Base-by-base conservation (phyloP, 73 alveolate species). In the Paramecium tetraurelia region DNA sequence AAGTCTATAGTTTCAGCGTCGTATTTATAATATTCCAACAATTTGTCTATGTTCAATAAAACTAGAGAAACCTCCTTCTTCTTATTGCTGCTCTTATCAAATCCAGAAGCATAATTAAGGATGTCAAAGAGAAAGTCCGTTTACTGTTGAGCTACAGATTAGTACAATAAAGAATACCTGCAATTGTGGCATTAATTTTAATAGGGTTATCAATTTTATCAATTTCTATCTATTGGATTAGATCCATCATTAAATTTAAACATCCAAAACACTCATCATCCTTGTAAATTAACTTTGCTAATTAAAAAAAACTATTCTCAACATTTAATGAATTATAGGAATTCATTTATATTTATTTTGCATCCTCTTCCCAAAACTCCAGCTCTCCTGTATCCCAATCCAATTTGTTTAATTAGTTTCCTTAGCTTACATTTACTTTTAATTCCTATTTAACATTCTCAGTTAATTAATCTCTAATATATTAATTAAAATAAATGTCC, bases 1-100 rank as follows among this genome's bases (percentile, higher is more conserved):
- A 89, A 89, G 50, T 89, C 92, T 12, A 59, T 70, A 20, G 87
- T 57, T 7, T 80, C 80, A 9, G 50, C n/a, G 71, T 89, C 94
- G 44, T 69, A 43, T 44, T 50, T 22, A 70, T 89, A 89, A 53
- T 83, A 35, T 69, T 59, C 75, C 9, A 89, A 89, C 40, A 88
- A 10, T 43, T 88, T 88, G 40, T 88, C 94, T 11, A 36, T 71
- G 24, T 70, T 88, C 11, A 70, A 29, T 43, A 88, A 69, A 36
- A 68, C 94, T 20, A 88, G n/a, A 22, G 69, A 12, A 70, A 44
- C 71, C 50, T 88, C 72, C 4, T 20, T 7, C 44, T 40, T 77
- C 27, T 77, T 77, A 21, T 20, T 36, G n/a, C 20, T 36, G 7
- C 20, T 31, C 33, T 72, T 40, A 31, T 27, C 36, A 6, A 72